A percentile compares a stretch with the other conserved stretches of the same genome.
Conservation (phyloP, 176 grass and related monocot species). For the Raddia guianensis region DNA sequence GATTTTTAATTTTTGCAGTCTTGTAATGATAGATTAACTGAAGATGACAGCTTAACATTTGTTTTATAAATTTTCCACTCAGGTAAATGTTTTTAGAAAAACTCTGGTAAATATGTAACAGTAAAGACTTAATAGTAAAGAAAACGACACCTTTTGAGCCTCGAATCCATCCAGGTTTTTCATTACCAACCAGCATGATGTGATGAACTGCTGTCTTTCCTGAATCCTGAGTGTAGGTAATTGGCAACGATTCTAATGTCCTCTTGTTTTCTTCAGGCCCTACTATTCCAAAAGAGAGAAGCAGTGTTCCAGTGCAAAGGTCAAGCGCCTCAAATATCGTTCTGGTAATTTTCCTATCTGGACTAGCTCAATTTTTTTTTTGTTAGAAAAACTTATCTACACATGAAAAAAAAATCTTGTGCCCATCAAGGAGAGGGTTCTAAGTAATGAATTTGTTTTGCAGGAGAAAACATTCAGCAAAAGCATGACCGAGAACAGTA, state of each 20-base stretch:
- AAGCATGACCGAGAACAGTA: conserved; percentile 77
- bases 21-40: conserved; percentile 5
- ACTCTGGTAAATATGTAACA: neutral
- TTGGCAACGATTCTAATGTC: conserved; percentile 17
- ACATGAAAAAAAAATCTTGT: neutral
- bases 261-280: conserved; percentile 44
- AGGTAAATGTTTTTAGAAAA: neutral
- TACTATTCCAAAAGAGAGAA: conserved; percentile 47
- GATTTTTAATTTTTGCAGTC: conserved; percentile 17
- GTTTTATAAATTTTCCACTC: neutral
- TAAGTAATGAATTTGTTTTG: conserved; percentile 33
- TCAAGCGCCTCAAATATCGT: conserved; percentile 58
- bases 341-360: conserved; percentile 60
- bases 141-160: conserved; percentile 20
- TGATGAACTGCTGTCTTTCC: neutral
- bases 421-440: conserved; percentile 11
- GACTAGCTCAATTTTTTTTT: conserved; percentile 1
- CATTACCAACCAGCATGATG: conserved; percentile 10
- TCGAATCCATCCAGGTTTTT: conserved; percentile 32
- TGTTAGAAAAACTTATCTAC: neutral
- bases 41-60: conserved; percentile 39
- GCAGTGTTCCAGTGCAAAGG: conserved; percentile 43
- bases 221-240: neutral
- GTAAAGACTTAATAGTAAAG: neutral
- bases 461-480: conserved; percentile 96